Evolutionary conservation across 2,329 filamentous ascomycete species (phyloP).

Genomic region (Microdochium paspali): DNA sequence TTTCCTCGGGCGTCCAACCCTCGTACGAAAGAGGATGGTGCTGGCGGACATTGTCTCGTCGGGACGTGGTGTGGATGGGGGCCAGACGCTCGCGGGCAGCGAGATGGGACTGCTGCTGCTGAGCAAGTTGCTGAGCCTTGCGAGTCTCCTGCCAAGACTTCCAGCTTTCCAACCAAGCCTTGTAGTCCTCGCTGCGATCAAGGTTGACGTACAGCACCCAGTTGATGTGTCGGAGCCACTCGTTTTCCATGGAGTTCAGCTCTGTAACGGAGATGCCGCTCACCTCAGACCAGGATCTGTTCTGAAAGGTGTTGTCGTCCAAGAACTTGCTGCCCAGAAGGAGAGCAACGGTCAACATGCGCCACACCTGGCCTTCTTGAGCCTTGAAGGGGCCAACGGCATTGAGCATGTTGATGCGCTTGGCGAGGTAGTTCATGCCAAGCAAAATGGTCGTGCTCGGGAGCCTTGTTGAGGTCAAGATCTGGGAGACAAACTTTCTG

Average conservation of each 20-base stretch:
- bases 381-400: slow-evolving; percentile 42
- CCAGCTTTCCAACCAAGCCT: slow-evolving; percentile 54
- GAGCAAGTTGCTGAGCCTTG: slow-evolving; percentile 26
- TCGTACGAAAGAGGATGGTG: slow-evolving; percentile 26
- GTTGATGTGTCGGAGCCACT: slow-evolving; percentile 76
- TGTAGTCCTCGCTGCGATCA: slow-evolving; percentile 62
- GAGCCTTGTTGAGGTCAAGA: slow-evolving; percentile 80
- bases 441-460: slow-evolving; percentile 87
- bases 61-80: slow-evolving; percentile 36
- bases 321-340: slow-evolving; percentile 91
- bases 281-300: slow-evolving; percentile 92
- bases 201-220: slow-evolving; percentile 86
- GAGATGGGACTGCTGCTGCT: slow-evolving; percentile 26
- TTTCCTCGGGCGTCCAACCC: slow-evolving; percentile 44
- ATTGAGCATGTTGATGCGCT: slow-evolving; percentile 69
- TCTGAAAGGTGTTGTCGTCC: slow-evolving; percentile 96
- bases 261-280: slow-evolving; percentile 80
- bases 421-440: slow-evolving; percentile 81
- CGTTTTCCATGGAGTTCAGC: slow-evolving; percentile 75
- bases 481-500: slow-evolving; percentile 85
- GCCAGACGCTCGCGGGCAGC: slow-evolving; percentile 38
- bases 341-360: slow-evolving; percentile 75
- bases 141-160: slow-evolving; percentile 45
- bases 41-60: slow-evolving; percentile 25
- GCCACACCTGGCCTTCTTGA: slow-evolving; percentile 68